These are phyloP conservation scores for Rehmannia glutinosa DNA, from an alignment of 257 asterid species.

Conservation along the genomic window DNA sequence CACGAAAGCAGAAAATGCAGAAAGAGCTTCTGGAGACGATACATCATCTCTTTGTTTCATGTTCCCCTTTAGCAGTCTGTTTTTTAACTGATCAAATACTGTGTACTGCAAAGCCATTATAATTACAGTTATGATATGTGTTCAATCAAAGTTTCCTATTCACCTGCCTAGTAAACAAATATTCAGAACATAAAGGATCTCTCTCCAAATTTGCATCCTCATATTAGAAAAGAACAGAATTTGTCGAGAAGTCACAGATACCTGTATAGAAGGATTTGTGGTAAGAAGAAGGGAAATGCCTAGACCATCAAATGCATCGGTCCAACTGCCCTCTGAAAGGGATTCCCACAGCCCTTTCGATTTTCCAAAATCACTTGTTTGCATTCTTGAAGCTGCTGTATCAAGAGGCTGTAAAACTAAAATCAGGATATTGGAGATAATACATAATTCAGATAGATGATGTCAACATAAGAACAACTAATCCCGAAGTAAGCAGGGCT, in stretches of 20 bases:
- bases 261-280: constrained; percentile 91
- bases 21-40: constrained; percentile 62
- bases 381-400: constrained; percentile 95
- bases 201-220: not conserved
- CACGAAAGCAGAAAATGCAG: constrained; percentile 77
- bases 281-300: constrained; percentile 87
- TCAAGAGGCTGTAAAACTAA: constrained; percentile 76
- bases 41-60: constrained; percentile 26
- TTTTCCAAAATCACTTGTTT: constrained; percentile 89
- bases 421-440: constrained; percentile 20
- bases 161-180: not conserved
- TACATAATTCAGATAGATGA: not conserved
- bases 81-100: constrained; percentile 83
- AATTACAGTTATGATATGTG: constrained; percentile 16
- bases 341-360: constrained; percentile 83
- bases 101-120: constrained; percentile 61
- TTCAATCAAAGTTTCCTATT: constrained; percentile 2
- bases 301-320: constrained; percentile 85
- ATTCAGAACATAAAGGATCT: not conserved
- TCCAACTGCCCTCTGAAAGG: constrained; percentile 72
- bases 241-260: constrained; percentile 2
- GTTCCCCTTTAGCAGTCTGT: constrained; percentile 45
- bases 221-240: not conserved
- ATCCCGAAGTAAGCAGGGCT: constrained; percentile 5
- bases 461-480: not conserved